phyloP scores from a whole-genome alignment of 495 filamentous ascomycete genomes.

The Cladorrhinum samala region DNA sequence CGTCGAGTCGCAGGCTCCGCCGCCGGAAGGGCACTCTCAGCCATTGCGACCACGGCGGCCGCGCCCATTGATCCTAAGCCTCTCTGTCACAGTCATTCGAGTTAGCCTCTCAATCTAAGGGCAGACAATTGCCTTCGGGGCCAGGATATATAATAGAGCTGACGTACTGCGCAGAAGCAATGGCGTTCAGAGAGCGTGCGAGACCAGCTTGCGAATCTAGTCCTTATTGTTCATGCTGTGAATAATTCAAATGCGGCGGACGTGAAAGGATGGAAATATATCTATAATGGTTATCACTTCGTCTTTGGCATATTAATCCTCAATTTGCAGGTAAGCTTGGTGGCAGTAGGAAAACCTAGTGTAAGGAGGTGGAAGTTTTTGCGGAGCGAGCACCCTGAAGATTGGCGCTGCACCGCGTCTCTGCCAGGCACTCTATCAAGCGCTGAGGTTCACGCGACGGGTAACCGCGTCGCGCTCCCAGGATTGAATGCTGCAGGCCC shows the following conservation, averaged over 20 bases:
- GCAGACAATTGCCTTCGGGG: background rate
- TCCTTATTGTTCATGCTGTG: background rate
- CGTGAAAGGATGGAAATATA: background rate
- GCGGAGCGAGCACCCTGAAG: no score
- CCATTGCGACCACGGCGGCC: slow-evolving; percentile 22
- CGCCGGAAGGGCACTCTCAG: slow-evolving; percentile 11
- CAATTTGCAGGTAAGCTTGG: no score
- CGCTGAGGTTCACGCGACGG: background rate
- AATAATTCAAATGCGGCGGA: background rate
- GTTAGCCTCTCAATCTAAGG: no score
- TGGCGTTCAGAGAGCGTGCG: background rate
- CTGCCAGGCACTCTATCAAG: slow-evolving; percentile 2
- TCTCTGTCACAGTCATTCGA: background rate
- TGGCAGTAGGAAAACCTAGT: no score
- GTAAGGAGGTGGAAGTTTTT: no score
- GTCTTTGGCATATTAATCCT: no score
- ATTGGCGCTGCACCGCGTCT: background rate
- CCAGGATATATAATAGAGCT: background rate
- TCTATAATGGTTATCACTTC: no score
- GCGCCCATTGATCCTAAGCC: background rate
- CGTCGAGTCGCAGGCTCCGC: slow-evolving; percentile 9
- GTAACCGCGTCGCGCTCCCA: slow-evolving; percentile 7
- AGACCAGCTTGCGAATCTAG: background rate
- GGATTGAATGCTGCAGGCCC: background rate
- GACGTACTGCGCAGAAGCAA: background rate